Conservation (phyloP, 257 asterid genomes). For the Solanum infundibuliforme region DNA sequence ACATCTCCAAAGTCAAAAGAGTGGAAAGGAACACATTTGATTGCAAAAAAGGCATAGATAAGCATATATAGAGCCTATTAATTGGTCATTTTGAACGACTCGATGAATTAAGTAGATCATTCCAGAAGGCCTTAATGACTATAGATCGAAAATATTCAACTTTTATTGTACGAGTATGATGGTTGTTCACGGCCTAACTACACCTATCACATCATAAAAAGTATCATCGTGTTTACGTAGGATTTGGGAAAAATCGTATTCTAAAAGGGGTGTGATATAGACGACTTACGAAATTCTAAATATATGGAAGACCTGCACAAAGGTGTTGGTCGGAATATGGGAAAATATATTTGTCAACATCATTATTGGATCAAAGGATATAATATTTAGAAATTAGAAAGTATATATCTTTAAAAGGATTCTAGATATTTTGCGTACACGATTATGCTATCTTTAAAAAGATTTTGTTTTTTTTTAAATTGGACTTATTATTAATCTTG, state of each 20-base stretch:
- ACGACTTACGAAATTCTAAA: background rate
- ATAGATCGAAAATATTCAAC: background rate
- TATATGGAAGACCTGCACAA: background rate
- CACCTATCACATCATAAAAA: background rate
- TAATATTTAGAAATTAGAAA: background rate
- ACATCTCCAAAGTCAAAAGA: background rate
- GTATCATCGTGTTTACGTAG: background rate
- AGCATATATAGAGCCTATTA: no score
- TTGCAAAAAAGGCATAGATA: background rate
- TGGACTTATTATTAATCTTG: background rate
- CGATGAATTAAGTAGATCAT: background rate
- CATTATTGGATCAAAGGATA: background rate
- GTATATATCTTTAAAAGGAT: background rate
- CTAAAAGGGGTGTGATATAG: background rate
- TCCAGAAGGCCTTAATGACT: background rate
- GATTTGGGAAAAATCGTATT: background rate
- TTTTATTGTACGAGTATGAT: background rate
- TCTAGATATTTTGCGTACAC: background rate
- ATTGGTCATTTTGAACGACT: background rate
- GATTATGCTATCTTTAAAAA: background rate
- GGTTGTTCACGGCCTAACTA: background rate
- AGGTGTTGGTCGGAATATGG: background rate
- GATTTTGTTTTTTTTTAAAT: background rate
- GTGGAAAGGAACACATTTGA: background rate
- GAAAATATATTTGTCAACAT: background rate